phyloP scores from a whole-genome alignment of 805 yeast species.

The Debaryomyces hansenii region DNA sequence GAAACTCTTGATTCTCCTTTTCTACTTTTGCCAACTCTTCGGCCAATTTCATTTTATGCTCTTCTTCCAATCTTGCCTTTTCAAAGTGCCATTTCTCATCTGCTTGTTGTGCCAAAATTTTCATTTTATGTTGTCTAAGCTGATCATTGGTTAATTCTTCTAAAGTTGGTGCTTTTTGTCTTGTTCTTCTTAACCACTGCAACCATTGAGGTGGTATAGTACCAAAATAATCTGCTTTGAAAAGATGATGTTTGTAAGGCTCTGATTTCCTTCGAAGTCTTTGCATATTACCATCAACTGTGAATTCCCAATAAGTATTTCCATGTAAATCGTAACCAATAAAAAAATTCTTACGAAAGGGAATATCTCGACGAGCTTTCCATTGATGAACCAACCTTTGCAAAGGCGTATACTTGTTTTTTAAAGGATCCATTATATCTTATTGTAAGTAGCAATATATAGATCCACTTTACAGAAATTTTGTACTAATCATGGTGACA shows the following conservation, averaged over 20 bases:
- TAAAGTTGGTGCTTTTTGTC: slow-evolving; percentile 59
- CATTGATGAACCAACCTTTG: slow-evolving; percentile 54
- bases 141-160: slow-evolving; percentile 62
- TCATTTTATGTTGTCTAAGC: slow-evolving; percentile 52
- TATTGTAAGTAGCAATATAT: neutral
- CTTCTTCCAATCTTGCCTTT: slow-evolving; percentile 32
- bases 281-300: slow-evolving; percentile 50
- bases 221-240: slow-evolving; percentile 57
- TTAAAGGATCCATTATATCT: slow-evolving; percentile 48
- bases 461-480: too few species aligned
- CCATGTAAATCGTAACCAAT: slow-evolving; percentile 80
- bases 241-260: slow-evolving; percentile 47
- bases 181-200: slow-evolving; percentile 74
- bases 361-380: slow-evolving; percentile 61
- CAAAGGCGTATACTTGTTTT: slow-evolving; percentile 48
- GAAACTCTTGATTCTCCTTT: slow-evolving; percentile 12
- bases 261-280: slow-evolving; percentile 64
- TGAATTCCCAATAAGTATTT: slow-evolving; percentile 83
- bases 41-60: slow-evolving; percentile 29
- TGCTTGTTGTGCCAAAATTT: slow-evolving; percentile 48
- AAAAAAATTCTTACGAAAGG: slow-evolving; percentile 69
- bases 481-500: neutral
- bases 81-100: slow-evolving; percentile 42
- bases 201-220: slow-evolving; percentile 73
- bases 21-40: slow-evolving; percentile 30